A percentile compares a stretch with the other conserved stretches of the same genome.
Conservation (phyloP, 495 filamentous ascomycete genomes). For the Trichoderma asperelloides region DNA sequence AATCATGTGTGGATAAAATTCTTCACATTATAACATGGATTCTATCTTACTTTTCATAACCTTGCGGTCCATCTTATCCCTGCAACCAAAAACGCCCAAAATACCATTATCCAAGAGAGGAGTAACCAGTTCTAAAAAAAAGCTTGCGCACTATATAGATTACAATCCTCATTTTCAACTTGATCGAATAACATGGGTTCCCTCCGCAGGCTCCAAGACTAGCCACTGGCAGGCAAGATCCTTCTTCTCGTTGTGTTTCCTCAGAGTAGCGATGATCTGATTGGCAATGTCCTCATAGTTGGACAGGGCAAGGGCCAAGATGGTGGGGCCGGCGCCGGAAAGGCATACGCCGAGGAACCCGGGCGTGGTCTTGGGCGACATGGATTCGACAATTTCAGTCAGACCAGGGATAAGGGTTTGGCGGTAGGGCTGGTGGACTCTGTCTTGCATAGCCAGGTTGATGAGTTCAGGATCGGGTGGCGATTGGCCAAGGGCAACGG, state of each 20-base stretch:
- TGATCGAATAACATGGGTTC: conserved; percentile 51
- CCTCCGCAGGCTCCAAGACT: conserved; percentile 79
- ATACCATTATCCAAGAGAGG: not conserved
- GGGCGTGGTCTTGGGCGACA: conserved; percentile 75
- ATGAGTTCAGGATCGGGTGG: conserved; percentile 91
- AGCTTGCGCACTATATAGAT: not conserved
- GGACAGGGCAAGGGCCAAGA: conserved; percentile 80
- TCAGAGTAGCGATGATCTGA: conserved; percentile 61
- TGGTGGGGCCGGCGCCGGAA: conserved; percentile 88
- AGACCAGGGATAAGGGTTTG: conserved; percentile 82
- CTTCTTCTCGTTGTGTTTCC: conserved; percentile 33
- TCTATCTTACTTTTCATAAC: not conserved
- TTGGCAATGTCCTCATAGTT: conserved; percentile 80
- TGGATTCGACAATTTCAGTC: conserved; percentile 76
- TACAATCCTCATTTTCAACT: not conserved
- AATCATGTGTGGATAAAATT: no score
- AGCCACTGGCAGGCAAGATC: conserved; percentile 78
- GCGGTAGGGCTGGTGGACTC: conserved; percentile 90
- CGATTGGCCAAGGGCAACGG: conserved; percentile 72
- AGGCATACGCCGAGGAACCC: conserved; percentile 88
- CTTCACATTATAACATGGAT: not conserved
- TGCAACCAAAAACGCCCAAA: not conserved
- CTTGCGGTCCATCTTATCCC: not conserved
- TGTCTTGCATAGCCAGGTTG: conserved; percentile 95
- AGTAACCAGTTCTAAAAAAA: not conserved